Base-by-base conservation (phyloP, 768 basidiomycete genomes). In the Lentinus tigrinus region DNA sequence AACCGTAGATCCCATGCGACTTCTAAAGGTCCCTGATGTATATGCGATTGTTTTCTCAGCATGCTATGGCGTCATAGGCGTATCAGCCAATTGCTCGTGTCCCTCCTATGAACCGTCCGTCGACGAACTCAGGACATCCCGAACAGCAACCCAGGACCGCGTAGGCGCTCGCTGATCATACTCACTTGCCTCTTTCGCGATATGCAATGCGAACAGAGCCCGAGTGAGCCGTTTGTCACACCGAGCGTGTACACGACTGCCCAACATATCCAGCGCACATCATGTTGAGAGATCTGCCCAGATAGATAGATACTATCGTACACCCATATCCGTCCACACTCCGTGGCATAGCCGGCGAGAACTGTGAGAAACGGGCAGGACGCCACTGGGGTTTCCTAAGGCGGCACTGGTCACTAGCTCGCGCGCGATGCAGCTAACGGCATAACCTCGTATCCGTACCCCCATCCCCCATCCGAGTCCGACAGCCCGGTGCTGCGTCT, bases 361-460 rank as follows among this genome's bases (percentile, higher is more conserved):
- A 40, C 39, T 13, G 23, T 23, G 31, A 31, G 31, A 31, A 31
- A n/a, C n/a, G 7, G 31, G 31, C 1, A 31, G 31, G 11, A 31
- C 31, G 31, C 31, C 31, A 31, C 31, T 31, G 31, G 31, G 31
- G 31, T 31, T 31, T 31, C 31, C 31, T 11, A 31, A 31, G 31
- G 31, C 43, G 43, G 21, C 23, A 19, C n/a, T 21, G 42, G 42
- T 6, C 23, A 17, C 43, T 23, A 46, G 23, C 21, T 19, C 7
- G 23, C 31, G 21, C 43, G 21, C 10, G 43, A 19, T 9, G 21
- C 43, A 19, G 39, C 39, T 40, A 40, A 16, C 49, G 51, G 51
- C 24, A 52, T 42, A 52, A 27, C 51, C 39, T 52, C 51, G 51
- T 52, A 52, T 42, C 51, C 51, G 21, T 17, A 3, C 51, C n/a